Percentiles rank a stretch among this genome's conserved stretches.
Conservation (phyloP, 2,329 filamentous ascomycete species). For the Colletotrichum sublineola region DNA sequence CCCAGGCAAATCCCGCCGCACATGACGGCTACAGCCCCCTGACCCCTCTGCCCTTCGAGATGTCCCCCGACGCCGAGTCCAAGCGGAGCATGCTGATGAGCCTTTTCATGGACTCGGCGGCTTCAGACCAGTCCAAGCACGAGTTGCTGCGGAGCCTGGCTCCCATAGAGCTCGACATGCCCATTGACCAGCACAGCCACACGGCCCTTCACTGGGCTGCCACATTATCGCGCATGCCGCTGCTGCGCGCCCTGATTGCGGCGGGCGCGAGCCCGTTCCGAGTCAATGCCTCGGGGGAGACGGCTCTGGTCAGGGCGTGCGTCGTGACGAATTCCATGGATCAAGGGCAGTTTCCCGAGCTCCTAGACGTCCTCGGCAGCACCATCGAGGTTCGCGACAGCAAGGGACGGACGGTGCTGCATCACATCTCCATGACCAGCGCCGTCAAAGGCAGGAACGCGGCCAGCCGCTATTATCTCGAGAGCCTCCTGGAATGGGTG, state of each 20-base stretch:
- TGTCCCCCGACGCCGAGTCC: slow-evolving; percentile 76
- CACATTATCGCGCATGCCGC: slow-evolving; percentile 85
- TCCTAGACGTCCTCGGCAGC: slow-evolving; percentile 88
- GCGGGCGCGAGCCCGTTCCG: slow-evolving; percentile 90
- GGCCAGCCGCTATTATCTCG: slow-evolving; percentile 95
- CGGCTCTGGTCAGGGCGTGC: slow-evolving; percentile 91
- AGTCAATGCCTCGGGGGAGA: slow-evolving; percentile 91
- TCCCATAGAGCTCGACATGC: slow-evolving; percentile 87
- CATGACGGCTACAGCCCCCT: slow-evolving; percentile 69
- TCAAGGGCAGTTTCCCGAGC: slow-evolving; percentile 87
- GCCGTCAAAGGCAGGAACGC: slow-evolving; percentile 93
- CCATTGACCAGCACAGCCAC: slow-evolving; percentile 89
- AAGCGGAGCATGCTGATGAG: slow-evolving; percentile 87
- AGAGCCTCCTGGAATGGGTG: slow-evolving; percentile 93
- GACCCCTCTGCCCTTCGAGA: slow-evolving; percentile 73
- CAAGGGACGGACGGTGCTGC: slow-evolving; percentile 90
- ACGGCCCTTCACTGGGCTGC: slow-evolving; percentile 97
- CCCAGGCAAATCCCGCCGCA: slow-evolving; percentile 55
- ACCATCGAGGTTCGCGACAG: slow-evolving; percentile 93
- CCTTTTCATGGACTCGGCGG: slow-evolving; percentile 81
- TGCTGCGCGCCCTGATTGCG: slow-evolving; percentile 84
- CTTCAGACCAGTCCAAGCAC: slow-evolving; percentile 79
- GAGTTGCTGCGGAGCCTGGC: slow-evolving; percentile 82
- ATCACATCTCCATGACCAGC: slow-evolving; percentile 96
- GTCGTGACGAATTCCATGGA: slow-evolving; percentile 96